Conservation (phyloP, 2,329 filamentous ascomycete genomes). For the Fusarium anguioides region DNA sequence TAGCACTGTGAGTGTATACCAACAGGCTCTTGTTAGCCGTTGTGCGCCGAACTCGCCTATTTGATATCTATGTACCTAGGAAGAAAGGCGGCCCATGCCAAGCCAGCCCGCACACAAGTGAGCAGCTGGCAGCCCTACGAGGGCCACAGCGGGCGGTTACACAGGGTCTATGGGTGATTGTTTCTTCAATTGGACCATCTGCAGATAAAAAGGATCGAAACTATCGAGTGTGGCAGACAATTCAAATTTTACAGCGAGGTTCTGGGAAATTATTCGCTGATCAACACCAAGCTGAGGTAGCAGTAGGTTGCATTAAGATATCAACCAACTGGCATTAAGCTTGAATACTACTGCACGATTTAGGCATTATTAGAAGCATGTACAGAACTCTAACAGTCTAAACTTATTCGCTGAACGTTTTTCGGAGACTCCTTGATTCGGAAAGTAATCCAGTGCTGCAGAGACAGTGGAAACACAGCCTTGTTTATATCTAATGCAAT, state of each 20-base stretch:
- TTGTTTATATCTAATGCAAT: conserved; percentile 12
- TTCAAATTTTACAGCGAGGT: neutral
- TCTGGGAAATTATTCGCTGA: conserved; percentile 3
- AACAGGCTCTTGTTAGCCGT: conserved; percentile 11
- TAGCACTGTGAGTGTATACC: conserved; percentile 7
- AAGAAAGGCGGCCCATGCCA: conserved; percentile 18
- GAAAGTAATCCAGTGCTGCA: conserved; percentile 7
- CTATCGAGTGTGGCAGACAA: conserved; percentile 2
- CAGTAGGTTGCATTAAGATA: neutral
- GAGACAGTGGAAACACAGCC: neutral
- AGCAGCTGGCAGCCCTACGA: conserved; percentile 41
- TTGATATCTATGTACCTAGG: conserved; percentile 9
- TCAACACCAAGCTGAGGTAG: neutral
- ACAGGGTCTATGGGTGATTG: neutral
- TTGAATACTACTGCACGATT: neutral
- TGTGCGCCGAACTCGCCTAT: conserved; percentile 35
- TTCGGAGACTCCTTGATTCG: conserved; percentile 39
- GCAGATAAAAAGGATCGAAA: neutral
- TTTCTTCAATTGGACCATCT: neutral
- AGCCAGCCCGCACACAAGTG: conserved; percentile 7
- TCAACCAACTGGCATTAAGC: conserved; percentile 5
- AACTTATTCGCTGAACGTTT: conserved; percentile 2
- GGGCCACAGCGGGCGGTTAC: conserved; percentile 34
- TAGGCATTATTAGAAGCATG: conserved; percentile 3
- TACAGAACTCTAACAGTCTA: conserved; percentile 16